Conservation (phyloP, 2,329 filamentous ascomycete species). For the Cadophora malorum region DNA sequence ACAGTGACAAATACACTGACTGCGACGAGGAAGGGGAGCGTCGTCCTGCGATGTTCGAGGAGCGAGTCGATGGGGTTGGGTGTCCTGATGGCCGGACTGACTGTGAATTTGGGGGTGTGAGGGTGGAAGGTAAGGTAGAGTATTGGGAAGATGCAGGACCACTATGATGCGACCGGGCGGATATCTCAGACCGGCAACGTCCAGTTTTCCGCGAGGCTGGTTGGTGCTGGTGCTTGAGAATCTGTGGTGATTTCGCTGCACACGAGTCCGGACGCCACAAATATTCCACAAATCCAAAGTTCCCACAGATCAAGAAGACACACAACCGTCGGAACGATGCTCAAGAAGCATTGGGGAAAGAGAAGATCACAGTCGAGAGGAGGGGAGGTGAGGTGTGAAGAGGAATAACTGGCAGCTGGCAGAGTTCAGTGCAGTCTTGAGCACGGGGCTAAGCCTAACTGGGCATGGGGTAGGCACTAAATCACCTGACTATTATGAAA, state of each 20-base stretch:
- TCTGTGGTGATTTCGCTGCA: conserved; percentile 8
- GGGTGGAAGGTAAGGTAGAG: conserved; percentile 8
- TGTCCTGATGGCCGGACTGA: conserved; percentile 13
- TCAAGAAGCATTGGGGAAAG: conserved; percentile 16
- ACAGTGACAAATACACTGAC: conserved; percentile 11
- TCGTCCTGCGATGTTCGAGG: conserved; percentile 20
- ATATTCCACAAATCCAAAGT: conserved; percentile 6
- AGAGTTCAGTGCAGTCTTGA: conserved; percentile 1
- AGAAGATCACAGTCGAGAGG: not conserved
- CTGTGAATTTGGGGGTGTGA: conserved; percentile 5
- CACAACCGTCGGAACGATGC: not conserved
- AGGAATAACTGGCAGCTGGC: conserved; percentile 15
- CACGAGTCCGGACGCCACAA: conserved; percentile 1
- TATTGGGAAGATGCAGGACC: conserved; percentile 19
- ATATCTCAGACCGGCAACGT: conserved; percentile 16
- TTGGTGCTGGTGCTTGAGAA: not conserved
- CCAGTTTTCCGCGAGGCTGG: conserved; percentile 13
- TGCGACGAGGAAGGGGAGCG: not conserved
- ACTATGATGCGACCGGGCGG: conserved; percentile 15
- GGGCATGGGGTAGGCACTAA: not conserved
- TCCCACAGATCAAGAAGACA: conserved; percentile 2
- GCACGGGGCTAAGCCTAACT: not conserved
- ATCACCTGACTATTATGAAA: conserved; percentile 5
- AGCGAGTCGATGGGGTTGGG: conserved; percentile 7
- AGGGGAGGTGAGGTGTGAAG: conserved; percentile 3